Conservation (phyloP, 2,329 filamentous ascomycete species). For the Ilyonectria mors-panacis region DNA sequence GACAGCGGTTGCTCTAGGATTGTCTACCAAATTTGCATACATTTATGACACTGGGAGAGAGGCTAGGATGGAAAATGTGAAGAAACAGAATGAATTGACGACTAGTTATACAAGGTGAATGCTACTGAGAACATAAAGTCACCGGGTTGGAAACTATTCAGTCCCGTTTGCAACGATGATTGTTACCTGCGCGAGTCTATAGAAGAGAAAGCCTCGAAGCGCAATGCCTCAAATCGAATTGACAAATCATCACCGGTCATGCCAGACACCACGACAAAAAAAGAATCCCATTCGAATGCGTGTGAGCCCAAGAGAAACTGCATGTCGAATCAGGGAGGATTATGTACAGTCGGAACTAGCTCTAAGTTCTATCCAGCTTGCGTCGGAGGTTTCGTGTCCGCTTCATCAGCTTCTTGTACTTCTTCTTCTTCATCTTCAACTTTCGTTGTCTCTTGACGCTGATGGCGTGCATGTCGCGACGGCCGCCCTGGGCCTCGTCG, state of each 20-base stretch:
- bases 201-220: conserved; percentile 47
- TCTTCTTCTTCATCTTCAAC: conserved; percentile 99
- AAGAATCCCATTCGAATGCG: conserved; percentile 46
- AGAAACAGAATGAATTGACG: conserved; percentile 40
- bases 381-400: conserved; percentile 89
- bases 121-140: conserved; percentile 33
- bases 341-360: conserved; percentile 45
- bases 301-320: conserved; percentile 41
- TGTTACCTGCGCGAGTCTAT: conserved; percentile 55
- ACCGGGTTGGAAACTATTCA: conserved; percentile 36
- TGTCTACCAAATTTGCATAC: background rate
- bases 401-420: conserved; percentile 99
- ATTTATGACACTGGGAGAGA: background rate
- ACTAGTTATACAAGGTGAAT: conserved; percentile 46
- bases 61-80: background rate
- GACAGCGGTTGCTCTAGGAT: background rate
- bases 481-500: conserved; percentile 66
- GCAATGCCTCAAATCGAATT: conserved; percentile 48
- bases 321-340: conserved; percentile 36
- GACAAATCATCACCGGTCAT: conserved; percentile 49
- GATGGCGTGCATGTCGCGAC: conserved; percentile 80
- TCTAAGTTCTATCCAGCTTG: conserved; percentile 80
- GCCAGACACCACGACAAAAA: conserved; percentile 49
- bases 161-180: conserved; percentile 48
- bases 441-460: conserved; percentile 94